Base-by-base conservation (phyloP, 306 rosid genomes). In the Fragaria iinumae region DNA sequence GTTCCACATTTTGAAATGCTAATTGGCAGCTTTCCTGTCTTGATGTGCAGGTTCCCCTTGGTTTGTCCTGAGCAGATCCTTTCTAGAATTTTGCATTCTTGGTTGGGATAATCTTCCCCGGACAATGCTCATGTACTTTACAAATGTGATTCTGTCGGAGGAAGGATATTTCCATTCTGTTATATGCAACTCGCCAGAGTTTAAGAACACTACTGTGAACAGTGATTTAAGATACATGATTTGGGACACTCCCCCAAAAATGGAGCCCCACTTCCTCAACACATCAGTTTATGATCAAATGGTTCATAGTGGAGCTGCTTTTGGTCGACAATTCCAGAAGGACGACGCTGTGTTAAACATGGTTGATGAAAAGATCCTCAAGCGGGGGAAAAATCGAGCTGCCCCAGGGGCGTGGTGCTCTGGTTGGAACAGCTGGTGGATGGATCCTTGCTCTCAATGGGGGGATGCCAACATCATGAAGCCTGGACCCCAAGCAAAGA, bases 101-200 rank as follows among this genome's bases (percentile, higher is more conserved):
- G 98, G 97, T 69, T 95, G 98, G 98, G 98, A 95, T 81, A 95
- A 95, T 81, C 89, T 95, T 63, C 98, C 98, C 13, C 85, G 98
- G 23, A 89, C 84, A 20, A 85, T 95, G 27, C 83, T 95, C 59
- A 92, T 95, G 98, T 95, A 95, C 73, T 95, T 92, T 71, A 92
- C 96, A 6, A 95, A 95, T 52, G 97, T 89, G 47, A 82, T 90
- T 72, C 62, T 92, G 81, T 86, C 98, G 23, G 87, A 92, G 84
- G 98, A 95, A 87, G 97, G 97, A 74, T 95, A 95, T 86, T 95
- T 95, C 77, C 98, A 92, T 71, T 82, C 98, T 1, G 97, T 95
- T 7, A 60, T 90, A 78, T 95, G 98, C 89, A 95, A 95, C 53
- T 85, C 97, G 47, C 96, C 89, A 5, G 96, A 88, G 70, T 95